Base-by-base conservation (phyloP, 2,329 filamentous ascomycete genomes). In the Fusarium sp. region DNA sequence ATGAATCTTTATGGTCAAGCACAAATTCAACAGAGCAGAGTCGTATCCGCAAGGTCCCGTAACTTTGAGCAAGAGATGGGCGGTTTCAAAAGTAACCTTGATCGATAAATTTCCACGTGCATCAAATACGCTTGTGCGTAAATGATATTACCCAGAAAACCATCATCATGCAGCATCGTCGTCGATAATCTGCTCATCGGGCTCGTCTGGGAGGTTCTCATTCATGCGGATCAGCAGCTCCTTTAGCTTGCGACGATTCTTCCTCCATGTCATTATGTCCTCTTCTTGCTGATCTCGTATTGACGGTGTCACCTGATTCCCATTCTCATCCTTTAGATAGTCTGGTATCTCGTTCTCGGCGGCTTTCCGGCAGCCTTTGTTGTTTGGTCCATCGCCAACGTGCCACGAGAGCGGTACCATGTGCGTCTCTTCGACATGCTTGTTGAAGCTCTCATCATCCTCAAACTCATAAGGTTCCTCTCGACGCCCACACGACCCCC, bases 221-320 rank as follows among this genome's bases (percentile, higher is more conserved):
- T 88, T 83, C 68, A 83, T 81, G 75, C 81, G 80, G n/a, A 80
- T 75, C 46, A 86, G 73, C 12, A 89, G 74, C 46, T 83, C 81
- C 72, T 82, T 83, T 16, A 90, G 76, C 72, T 82, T 85, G 62
- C 82, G 80, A 53, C 82, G 80, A 38, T 88, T 86, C 44, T 81
- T 82, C 70, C 82, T 84, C 76, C 81, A 84, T 4, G 87, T 86
- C 17, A 82, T 75, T 0, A 84, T 76, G 63, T 85, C 85, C 75
- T 91, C 88, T n/a, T 87, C 68, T 62, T 82, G 73, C 78, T 91
- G 88, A 29, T 84, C 81, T n/a, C 78, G 78, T 22, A 92, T 80
- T 14, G 87, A 90, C 0, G 90, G 89, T 7, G 90, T 92, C 36
- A 92, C 85, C 78, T 91, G 89, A 5, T 83, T 82, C 16, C 89